Evolutionary conservation across 768 basidiomycete species (phyloP).

Genomic region (Pleurotus salmoneostramineus): DNA sequence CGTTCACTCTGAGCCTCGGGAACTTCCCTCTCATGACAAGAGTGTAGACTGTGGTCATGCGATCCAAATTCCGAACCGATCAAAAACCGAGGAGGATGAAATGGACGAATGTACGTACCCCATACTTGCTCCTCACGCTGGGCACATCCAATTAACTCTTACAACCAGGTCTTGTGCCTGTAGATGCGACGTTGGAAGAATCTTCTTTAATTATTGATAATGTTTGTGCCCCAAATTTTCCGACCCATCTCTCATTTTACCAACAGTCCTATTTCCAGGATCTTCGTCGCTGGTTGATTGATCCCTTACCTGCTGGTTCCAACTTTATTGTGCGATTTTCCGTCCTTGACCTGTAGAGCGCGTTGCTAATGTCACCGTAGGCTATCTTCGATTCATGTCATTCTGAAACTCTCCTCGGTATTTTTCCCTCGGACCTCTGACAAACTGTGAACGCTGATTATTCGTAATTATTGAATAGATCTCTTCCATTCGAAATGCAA

Average conservation of each 20-base stretch:
- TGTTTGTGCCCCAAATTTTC: too few species aligned
- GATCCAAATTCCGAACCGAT: slow-evolving; percentile 34
- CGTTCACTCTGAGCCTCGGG: background rate
- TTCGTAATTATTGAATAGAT: slow-evolving; percentile 21
- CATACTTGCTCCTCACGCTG: too few species aligned
- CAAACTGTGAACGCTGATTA: background rate
- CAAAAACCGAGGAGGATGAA: slow-evolving; percentile 46
- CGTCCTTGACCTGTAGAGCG: background rate
- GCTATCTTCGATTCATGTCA: slow-evolving; percentile 37
- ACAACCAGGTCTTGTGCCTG: too few species aligned
- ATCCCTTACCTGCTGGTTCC: slow-evolving; percentile 30
- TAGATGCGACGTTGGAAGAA: too few species aligned
- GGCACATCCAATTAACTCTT: too few species aligned
- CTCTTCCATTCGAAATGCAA: slow-evolving; percentile 41
- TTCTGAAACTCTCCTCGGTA: slow-evolving; percentile 36
- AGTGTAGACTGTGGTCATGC: slow-evolving; percentile 46
- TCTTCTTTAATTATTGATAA: too few species aligned
- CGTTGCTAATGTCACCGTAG: slow-evolving; percentile 10
- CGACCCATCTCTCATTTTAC: too few species aligned
- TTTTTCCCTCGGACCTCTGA: background rate
- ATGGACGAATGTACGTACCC: slow-evolving; percentile 44
- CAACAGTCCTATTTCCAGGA: slow-evolving; percentile 15
- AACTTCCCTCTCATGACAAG: background rate
- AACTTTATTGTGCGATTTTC: slow-evolving; percentile 29
- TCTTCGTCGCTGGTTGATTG: slow-evolving; percentile 29